These are phyloP conservation scores for Trypanosoma lewisi DNA, from an alignment of 208 protist genomes.

Conservation along the genomic window DNA sequence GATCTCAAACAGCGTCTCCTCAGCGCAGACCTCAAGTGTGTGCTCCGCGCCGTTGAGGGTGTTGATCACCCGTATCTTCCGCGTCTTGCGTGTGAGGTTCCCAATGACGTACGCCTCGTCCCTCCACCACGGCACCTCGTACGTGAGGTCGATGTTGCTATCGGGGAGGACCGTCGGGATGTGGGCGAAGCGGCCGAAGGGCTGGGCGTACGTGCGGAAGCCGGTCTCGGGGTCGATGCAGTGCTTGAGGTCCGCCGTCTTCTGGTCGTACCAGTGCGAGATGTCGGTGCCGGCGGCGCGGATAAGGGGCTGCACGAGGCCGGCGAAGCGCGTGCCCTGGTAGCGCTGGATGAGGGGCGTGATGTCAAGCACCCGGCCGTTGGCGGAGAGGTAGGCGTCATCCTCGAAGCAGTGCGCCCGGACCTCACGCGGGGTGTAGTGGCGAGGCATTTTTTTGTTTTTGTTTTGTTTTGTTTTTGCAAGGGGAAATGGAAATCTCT, in stretches of 20 bases:
- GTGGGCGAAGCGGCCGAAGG: slow-evolving; percentile 87
- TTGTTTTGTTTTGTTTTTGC: neutral
- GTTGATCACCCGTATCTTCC: slow-evolving; percentile 91
- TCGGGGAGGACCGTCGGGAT: slow-evolving; percentile 81
- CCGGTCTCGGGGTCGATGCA: slow-evolving; percentile 86
- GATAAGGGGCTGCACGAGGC: slow-evolving; percentile 74
- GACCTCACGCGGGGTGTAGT: slow-evolving; percentile 90
- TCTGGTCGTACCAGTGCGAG: slow-evolving; percentile 90
- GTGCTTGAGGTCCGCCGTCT: slow-evolving; percentile 68
- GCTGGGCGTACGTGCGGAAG: slow-evolving; percentile 83
- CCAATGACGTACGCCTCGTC: slow-evolving; percentile 87
- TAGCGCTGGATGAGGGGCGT: slow-evolving; percentile 81
- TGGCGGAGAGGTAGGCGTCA: slow-evolving; percentile 87
- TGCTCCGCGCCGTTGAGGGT: slow-evolving; percentile 86
- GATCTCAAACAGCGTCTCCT: slow-evolving; percentile 92
- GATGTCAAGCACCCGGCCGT: slow-evolving; percentile 90
- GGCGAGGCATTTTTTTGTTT: slow-evolving; percentile 54
- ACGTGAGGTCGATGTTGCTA: slow-evolving; percentile 77
- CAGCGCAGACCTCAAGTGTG: slow-evolving; percentile 89
- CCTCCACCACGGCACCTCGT: slow-evolving; percentile 91
- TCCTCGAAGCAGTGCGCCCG: slow-evolving; percentile 82
- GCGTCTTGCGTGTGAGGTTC: slow-evolving; percentile 80
- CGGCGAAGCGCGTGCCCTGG: slow-evolving; percentile 47
- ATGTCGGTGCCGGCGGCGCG: slow-evolving; percentile 87
- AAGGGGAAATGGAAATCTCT: too few species aligned